These are phyloP conservation scores for Fragilariopsis cylindrus DNA, from an alignment of 108 stramenopile species.

Conservation along the genomic window DNA sequence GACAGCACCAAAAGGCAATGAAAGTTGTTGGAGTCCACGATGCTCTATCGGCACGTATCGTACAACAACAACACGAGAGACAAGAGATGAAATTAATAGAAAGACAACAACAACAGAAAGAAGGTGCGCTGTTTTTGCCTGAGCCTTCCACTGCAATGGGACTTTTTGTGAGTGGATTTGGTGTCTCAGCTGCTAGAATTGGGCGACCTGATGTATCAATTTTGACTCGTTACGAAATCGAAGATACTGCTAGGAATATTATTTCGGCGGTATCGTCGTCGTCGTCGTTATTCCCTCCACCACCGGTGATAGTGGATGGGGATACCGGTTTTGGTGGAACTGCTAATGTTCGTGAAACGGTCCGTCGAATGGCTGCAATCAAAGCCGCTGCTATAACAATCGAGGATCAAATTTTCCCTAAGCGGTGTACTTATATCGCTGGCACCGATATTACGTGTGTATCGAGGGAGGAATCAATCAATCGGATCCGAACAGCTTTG, in stretches of 20 bases:
- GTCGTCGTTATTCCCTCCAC: not conserved
- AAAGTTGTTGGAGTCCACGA: slow-evolving; percentile 53
- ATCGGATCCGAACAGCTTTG: slow-evolving; percentile 45
- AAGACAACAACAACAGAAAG: not conserved
- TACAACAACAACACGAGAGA: slow-evolving; percentile 40
- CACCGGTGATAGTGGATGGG: slow-evolving; percentile 56
- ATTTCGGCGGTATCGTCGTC: slow-evolving; percentile 10
- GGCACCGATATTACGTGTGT: slow-evolving; percentile 40
- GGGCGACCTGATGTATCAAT: slow-evolving; percentile 61
- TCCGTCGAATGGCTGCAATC: slow-evolving; percentile 41
- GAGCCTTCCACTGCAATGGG: not conserved
- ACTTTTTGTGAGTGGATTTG: slow-evolving; percentile 59
- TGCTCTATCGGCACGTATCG: slow-evolving; percentile 56
- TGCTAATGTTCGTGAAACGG: slow-evolving; percentile 54
- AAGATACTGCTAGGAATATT: slow-evolving; percentile 40
- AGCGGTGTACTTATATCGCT: slow-evolving; percentile 55
- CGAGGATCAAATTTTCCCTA: slow-evolving; percentile 65
- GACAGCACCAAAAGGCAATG: slow-evolving; percentile 19
- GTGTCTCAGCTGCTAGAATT: slow-evolving; percentile 47
- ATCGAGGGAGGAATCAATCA: slow-evolving; percentile 29
- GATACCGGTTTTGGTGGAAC: slow-evolving; percentile 65
- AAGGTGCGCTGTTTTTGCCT: slow-evolving; percentile 1
- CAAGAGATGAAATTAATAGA: not conserved
- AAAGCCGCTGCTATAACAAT: slow-evolving; percentile 62
- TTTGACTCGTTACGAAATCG: slow-evolving; percentile 47